phyloP scores from a whole-genome alignment of 768 basidiomycete species.

The Porpolomopsis calyptriformis region DNA sequence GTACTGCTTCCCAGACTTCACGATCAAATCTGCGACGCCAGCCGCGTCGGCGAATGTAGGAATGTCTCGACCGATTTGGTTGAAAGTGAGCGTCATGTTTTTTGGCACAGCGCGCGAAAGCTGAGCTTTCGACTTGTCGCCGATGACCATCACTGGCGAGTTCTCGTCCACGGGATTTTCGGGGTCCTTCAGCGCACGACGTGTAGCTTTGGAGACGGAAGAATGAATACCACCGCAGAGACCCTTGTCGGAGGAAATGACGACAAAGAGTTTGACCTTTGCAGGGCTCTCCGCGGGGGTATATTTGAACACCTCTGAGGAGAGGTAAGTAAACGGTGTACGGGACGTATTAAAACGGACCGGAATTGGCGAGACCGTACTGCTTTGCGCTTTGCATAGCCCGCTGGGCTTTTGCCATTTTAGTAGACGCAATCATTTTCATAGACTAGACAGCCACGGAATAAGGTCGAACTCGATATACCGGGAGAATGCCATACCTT shows the following conservation, averaged over 20 bases:
- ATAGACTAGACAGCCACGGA: conserved; percentile 51
- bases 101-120: conserved; percentile 53
- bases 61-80: conserved; percentile 95
- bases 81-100: conserved; percentile 80
- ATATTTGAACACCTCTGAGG: conserved; percentile 79
- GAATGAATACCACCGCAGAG: conserved; percentile 99
- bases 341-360: conserved; percentile 32
- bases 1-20: conserved; percentile 74
- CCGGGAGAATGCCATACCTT: conserved; percentile 47
- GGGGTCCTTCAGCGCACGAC: conserved; percentile 51
- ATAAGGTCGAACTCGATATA: conserved; percentile 4
- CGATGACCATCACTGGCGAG: conserved; percentile 76
- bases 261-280: conserved; percentile 80
- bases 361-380: conserved; percentile 87
- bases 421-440: conserved; percentile 99
- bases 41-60: conserved; percentile 96
- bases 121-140: conserved; percentile 96
- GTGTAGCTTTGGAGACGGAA: conserved; percentile 84
- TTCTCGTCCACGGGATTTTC: conserved; percentile 38
- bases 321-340: conserved; percentile 2
- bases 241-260: conserved; percentile 96
- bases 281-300: conserved; percentile 55
- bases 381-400: conserved; percentile 87
- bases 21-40: conserved; percentile 85
- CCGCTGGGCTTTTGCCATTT: conserved; percentile 88